A percentile compares a stretch with the other conserved stretches of the same genome.
Conservation (phyloP, 2,329 filamentous ascomycete genomes). For the Cytospora leucostoma region DNA sequence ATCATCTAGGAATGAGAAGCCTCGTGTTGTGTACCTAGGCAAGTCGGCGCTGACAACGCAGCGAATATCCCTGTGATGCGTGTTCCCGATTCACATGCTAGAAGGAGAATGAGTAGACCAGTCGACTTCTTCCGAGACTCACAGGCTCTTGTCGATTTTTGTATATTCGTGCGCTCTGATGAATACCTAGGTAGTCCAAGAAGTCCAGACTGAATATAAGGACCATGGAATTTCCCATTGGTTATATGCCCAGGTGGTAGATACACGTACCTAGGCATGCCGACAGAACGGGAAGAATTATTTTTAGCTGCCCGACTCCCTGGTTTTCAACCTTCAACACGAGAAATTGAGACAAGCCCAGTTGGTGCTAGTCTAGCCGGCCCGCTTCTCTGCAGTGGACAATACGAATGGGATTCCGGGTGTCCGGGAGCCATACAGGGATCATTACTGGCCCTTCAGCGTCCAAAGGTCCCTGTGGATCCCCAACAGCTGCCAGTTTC, state of each 20-base stretch:
- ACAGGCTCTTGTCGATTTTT: no score
- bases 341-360: conserved; percentile 27
- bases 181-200: no score
- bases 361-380: conserved; percentile 5
- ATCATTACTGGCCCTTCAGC: neutral
- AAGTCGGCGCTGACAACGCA: no score
- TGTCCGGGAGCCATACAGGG: neutral
- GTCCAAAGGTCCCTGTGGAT: neutral
- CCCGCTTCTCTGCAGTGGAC: neutral
- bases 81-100: no score
- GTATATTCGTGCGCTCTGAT: no score
- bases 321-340: conserved; percentile 24
- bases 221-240: no score
- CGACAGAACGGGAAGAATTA: conserved; percentile 11
- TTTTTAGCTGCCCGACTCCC: conserved; percentile 26
- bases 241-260: neutral
- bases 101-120: no score
- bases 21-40: no score
- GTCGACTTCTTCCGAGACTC: no score
- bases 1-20: no score
- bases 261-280: neutral
- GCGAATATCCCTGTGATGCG: no score
- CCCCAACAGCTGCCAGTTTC: neutral
- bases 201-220: no score
- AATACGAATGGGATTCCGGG: conserved; percentile 13